phyloP scores from a whole-genome alignment of 768 basidiomycete genomes.

The Tephrocybe sp. region DNA sequence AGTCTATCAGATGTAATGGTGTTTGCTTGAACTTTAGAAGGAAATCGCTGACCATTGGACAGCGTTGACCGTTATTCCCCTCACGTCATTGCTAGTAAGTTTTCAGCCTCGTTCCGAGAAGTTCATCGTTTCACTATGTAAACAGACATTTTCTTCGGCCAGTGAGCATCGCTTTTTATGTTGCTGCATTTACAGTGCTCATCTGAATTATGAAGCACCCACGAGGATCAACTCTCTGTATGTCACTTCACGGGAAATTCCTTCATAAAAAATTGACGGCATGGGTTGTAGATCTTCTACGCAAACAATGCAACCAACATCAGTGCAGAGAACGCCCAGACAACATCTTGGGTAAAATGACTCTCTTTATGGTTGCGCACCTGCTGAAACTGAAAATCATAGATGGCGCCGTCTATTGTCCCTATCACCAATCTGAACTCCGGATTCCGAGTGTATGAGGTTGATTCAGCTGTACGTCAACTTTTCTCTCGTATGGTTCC shows the following conservation, averaged over 20 bases:
- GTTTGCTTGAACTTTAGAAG: constrained; percentile 8
- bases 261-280: neutral
- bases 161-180: constrained; percentile 26
- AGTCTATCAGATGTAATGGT: constrained; percentile 38
- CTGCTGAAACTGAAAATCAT: constrained; percentile 4
- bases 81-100: constrained; percentile 72
- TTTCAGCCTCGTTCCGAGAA: neutral
- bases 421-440: constrained; percentile 71
- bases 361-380: neutral
- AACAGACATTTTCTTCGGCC: constrained; percentile 73
- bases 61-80: constrained; percentile 79
- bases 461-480: constrained; percentile 58
- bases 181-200: neutral
- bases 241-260: constrained; percentile 9
- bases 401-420: constrained; percentile 71
- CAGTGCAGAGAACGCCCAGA: constrained; percentile 52
- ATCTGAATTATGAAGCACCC: constrained; percentile 33
- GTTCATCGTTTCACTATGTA: constrained; percentile 4
- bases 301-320: constrained; percentile 65
- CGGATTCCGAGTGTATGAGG: constrained; percentile 72
- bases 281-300: constrained; percentile 56
- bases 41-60: constrained; percentile 2
- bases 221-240: constrained; percentile 71
- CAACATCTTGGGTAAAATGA: constrained; percentile 38
- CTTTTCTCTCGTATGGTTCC: neutral